Evolutionary conservation across 305 asterid genomes (phyloP).

Genomic region (Lippia alba): DNA sequence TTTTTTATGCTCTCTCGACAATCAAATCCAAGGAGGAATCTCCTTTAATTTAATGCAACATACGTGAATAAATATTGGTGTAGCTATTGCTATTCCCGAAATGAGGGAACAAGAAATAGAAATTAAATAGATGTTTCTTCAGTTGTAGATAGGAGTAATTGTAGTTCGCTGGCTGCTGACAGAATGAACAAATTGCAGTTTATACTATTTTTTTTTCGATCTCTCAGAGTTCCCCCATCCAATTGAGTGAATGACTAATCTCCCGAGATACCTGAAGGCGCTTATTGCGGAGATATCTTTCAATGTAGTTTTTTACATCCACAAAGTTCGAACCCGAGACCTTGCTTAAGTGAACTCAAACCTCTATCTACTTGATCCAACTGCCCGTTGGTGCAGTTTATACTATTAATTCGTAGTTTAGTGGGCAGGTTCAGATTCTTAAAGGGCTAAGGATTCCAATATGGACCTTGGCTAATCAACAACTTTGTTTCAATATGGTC

Average conservation of each 20-base stretch:
- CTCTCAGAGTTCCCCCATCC: too few relatives aligned
- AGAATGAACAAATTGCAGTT: neutral
- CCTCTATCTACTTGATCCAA: too few relatives aligned
- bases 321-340: too few relatives aligned
- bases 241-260: too few relatives aligned
- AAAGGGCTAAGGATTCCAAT: neutral
- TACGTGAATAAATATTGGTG: neutral
- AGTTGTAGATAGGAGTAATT: slow-evolving; percentile 2
- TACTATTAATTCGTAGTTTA: slow-evolving; percentile 4
- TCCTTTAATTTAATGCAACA: neutral
- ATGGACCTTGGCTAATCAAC: neutral
- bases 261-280: too few relatives aligned
- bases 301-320: too few relatives aligned
- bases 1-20: neutral
- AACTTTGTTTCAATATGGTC: neutral
- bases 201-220: too few relatives aligned
- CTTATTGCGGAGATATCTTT: too few relatives aligned
- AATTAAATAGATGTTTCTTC: slow-evolving; percentile 13
- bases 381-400: slow-evolving; percentile 8
- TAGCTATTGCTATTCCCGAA: slow-evolving; percentile 6
- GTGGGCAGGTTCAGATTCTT: slow-evolving; percentile 8
- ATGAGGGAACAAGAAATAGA: slow-evolving; percentile 9
- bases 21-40: slow-evolving; percentile 31
- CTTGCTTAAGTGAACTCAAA: too few relatives aligned
- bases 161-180: neutral